Base-by-base conservation (phyloP, 2,329 filamentous ascomycete genomes). In the Chrysosporium keratinophilum region DNA sequence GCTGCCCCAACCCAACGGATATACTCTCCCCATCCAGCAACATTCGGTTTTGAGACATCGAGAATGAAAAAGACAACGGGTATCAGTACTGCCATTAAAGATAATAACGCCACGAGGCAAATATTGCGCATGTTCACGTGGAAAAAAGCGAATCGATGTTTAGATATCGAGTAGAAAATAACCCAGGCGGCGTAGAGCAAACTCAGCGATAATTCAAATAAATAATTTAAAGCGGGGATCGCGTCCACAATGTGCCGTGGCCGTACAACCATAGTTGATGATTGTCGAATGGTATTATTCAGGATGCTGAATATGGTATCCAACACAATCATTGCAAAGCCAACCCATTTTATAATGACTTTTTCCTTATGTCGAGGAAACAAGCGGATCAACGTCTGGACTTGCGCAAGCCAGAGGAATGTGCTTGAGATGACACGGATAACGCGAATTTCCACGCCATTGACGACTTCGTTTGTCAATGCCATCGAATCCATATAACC, bases 331-430 rank as follows among this genome's bases (percentile, higher is more conserved):
- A 98, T 79, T 2, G 86, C 89, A 66, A 97, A 96, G 1, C 91
- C 93, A 14, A 91, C 88, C 91, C 91, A 98, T 73, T 97, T 97
- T 72, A 98, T 98, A 60, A 97, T 87, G 50, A 97, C 84, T 72
- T 97, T 97, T 71, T 98, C 93, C 64, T 94, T 87, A 65, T 97
- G 91, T 34, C 93, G 87, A 6, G 93, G 93, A 62, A 98, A 98
- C 1, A 98, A 77, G 51, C 93, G 85, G 62, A 97, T 97, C 55
- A 98, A 73, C 0, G 93, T 98, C 72, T 98, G 93, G 1, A 95
- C 91, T 70, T 98, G 93, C 1, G 93, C 93, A 39, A 98, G 81
- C 91, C 93, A 97, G 31, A 98, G 77, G 68, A 97, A 97, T 0
- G 93, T 90, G 69, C 95, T 89, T 15, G 91, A 97, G 59, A 98